Conservation (phyloP, 2,329 filamentous ascomycete genomes). For the Epichloe gansuensis region DNA sequence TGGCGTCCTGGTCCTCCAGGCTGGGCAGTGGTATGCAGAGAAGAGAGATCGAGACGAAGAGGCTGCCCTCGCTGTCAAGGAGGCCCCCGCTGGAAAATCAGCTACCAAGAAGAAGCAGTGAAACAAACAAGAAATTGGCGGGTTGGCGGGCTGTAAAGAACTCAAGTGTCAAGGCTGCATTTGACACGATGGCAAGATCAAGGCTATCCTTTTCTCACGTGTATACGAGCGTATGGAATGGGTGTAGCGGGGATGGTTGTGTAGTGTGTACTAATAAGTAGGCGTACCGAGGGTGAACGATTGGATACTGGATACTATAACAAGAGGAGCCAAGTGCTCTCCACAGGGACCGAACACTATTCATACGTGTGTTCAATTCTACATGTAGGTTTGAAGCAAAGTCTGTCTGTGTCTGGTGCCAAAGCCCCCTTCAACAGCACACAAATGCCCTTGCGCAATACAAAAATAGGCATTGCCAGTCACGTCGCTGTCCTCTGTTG, state of each 20-base stretch:
- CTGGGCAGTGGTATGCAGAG: conserved; percentile 97
- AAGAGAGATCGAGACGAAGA: conserved; percentile 77
- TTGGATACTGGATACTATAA: not conserved
- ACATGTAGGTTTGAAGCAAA: no score
- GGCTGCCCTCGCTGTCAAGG: conserved; percentile 43
- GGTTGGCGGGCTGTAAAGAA: not conserved
- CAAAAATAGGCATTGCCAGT: no score
- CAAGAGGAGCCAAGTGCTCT: not conserved
- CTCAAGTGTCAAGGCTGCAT: not conserved
- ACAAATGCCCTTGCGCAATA: no score
- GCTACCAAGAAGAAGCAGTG: conserved; percentile 26
- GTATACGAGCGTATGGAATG: not conserved
- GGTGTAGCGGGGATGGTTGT: not conserved
- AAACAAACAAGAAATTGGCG: not conserved
- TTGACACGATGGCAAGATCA: not conserved
- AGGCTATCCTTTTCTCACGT: not conserved
- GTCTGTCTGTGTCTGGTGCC: no score
- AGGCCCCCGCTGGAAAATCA: conserved; percentile 16
- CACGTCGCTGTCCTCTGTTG: no score
- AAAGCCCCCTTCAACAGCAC: no score
- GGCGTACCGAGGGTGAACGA: not conserved
- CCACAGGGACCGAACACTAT: not conserved
- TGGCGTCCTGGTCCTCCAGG: conserved; percentile 84
- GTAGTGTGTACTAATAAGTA: not conserved
- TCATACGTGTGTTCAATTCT: no score